phyloP scores from a whole-genome alignment of 2,329 filamentous ascomycete genomes.

The Sarocladiaceae sp. region DNA sequence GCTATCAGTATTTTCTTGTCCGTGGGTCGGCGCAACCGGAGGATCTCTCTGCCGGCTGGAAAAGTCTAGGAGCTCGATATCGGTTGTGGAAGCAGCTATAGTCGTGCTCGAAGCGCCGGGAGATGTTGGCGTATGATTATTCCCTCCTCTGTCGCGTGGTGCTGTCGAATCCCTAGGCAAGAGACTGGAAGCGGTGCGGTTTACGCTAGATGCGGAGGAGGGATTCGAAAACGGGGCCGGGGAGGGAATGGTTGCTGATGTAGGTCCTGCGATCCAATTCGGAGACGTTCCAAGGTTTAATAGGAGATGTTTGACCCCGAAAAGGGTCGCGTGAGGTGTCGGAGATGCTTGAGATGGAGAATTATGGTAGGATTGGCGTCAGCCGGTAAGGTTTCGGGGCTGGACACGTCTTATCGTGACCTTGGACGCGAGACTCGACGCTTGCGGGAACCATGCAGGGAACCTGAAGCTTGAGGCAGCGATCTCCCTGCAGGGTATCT shows the following conservation, averaged over 20 bases:
- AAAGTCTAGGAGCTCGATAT: slow-evolving; percentile 27
- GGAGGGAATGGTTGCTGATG: slow-evolving; percentile 26
- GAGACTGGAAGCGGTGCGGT: slow-evolving; percentile 13
- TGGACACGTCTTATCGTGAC: background rate
- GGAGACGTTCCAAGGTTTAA: too few relatives aligned
- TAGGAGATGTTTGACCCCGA: too few relatives aligned
- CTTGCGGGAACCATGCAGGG: too few relatives aligned
- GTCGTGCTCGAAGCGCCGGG: slow-evolving; percentile 4
- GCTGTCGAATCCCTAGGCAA: slow-evolving; percentile 13
- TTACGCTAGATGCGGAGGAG: slow-evolving; percentile 31
- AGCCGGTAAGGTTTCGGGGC: background rate
- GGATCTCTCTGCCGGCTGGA: background rate
- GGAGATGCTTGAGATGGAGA: background rate
- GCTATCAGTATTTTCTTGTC: slow-evolving; percentile 27
- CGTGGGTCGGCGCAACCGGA: slow-evolving; percentile 12
- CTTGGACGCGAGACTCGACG: background rate
- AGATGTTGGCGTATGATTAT: background rate
- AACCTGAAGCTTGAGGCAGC: slow-evolving; percentile 9
- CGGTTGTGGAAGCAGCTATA: slow-evolving; percentile 5
- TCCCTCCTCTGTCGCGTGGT: slow-evolving; percentile 31
- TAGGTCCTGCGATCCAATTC: too few relatives aligned
- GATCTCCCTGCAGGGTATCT: background rate
- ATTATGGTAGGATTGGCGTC: background rate
- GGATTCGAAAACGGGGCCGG: slow-evolving; percentile 23
- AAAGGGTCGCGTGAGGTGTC: slow-evolving; percentile 5